A percentile compares a stretch with the other conserved stretches of the same genome.
phyloP scores from a whole-genome alignment of 176 grass and related monocot genomes.

The Carex scoparia region DNA sequence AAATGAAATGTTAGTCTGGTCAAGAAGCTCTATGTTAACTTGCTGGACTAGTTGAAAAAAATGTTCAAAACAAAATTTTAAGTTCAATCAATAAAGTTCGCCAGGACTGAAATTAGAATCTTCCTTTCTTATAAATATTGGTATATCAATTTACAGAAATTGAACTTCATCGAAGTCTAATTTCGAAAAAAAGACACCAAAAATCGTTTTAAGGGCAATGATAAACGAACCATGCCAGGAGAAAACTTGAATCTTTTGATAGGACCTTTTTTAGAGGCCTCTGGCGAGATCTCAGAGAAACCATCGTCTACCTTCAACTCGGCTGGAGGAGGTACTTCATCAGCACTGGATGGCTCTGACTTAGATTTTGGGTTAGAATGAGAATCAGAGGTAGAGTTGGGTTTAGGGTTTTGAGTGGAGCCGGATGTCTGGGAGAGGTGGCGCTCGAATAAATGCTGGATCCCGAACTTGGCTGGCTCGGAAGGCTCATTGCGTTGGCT shows the following conservation, averaged over 20 bases:
- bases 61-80: not conserved
- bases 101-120: not conserved
- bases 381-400: constrained; percentile 14
- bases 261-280: constrained; percentile 50
- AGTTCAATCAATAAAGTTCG: not conserved
- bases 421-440: constrained; percentile 56
- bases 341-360: not conserved
- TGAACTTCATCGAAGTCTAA: not conserved
- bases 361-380: constrained; percentile 20
- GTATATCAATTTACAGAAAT: not conserved
- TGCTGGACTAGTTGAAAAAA: not conserved
- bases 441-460: constrained; percentile 95
- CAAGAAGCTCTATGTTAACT: not conserved
- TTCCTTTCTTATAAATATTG: not conserved
- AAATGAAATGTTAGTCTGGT: not conserved
- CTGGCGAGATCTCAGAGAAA: constrained; percentile 63
- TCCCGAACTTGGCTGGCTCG: constrained; percentile 83
- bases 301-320: constrained; percentile 12
- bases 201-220: not conserved
- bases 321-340: constrained; percentile 14
- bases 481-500: constrained; percentile 42
- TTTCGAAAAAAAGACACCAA: not conserved
- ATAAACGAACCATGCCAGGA: constrained; percentile 66
- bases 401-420: constrained; percentile 30
- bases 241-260: constrained; percentile 84